phyloP scores from a whole-genome alignment of 805 yeast species.

The Zygoascus flipseniorum region DNA sequence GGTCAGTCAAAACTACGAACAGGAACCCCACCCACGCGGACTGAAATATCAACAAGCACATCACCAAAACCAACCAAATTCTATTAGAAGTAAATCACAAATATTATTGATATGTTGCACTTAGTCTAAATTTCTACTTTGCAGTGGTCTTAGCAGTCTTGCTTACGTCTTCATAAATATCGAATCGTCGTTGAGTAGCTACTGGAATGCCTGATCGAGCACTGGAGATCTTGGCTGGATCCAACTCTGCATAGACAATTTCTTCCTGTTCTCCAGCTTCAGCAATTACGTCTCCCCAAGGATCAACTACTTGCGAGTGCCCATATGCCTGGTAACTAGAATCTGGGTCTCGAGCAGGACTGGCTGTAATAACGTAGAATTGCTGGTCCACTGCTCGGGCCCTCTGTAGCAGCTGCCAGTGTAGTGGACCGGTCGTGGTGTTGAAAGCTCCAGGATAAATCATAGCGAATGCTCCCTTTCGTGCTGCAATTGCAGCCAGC shows the following conservation, averaged over 20 bases:
- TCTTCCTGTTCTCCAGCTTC: slow-evolving; percentile 78
- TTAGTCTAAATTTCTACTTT: slow-evolving; percentile 4
- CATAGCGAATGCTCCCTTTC: slow-evolving; percentile 54
- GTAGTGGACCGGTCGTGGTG: slow-evolving; percentile 83
- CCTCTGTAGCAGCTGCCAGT: slow-evolving; percentile 73
- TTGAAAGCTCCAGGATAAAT: slow-evolving; percentile 94
- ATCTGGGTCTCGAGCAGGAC: slow-evolving; percentile 86
- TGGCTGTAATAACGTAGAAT: slow-evolving; percentile 74
- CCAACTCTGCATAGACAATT: slow-evolving; percentile 64
- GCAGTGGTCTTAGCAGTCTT: slow-evolving; percentile 16
- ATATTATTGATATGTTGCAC: too few species aligned
- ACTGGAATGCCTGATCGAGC: slow-evolving; percentile 66
- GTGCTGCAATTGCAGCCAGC: slow-evolving; percentile 58
- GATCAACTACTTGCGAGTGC: slow-evolving; percentile 75
- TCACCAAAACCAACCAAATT: too few species aligned
- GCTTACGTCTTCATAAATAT: slow-evolving; percentile 43
- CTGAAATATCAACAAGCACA: too few species aligned
- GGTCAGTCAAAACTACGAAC: too few species aligned
- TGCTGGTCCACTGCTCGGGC: slow-evolving; percentile 90
- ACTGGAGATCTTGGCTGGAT: slow-evolving; percentile 47
- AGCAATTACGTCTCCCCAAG: slow-evolving; percentile 74
- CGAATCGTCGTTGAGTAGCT: slow-evolving; percentile 61
- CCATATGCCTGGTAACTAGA: slow-evolving; percentile 80
- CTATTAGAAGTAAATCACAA: too few species aligned
- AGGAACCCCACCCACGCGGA: too few species aligned